Percentiles rank a stretch among this genome's conserved stretches.
Evolutionary conservation across 768 basidiomycete species (phyloP).

Genomic region (Lepiota subincarnata): DNA sequence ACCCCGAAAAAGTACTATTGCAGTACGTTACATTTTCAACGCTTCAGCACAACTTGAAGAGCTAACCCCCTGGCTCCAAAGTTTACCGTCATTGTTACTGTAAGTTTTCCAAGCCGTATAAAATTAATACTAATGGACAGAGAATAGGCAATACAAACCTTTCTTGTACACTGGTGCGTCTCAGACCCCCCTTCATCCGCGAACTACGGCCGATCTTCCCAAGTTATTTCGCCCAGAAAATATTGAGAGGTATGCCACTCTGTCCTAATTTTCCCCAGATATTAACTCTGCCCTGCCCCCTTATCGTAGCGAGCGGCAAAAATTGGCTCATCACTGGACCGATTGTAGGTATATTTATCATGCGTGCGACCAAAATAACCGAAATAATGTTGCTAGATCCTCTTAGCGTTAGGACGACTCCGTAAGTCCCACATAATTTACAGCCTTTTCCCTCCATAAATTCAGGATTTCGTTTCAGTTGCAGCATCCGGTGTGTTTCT

Average conservation of each 20-base stretch:
- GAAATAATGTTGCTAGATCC: background rate
- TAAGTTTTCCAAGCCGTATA: constrained; percentile 13
- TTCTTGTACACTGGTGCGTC: constrained; percentile 48
- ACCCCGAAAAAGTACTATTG: constrained; percentile 28
- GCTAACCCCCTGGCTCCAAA: constrained; percentile 14
- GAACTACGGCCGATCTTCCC: background rate
- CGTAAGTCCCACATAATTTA: no score
- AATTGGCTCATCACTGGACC: constrained; percentile 29
- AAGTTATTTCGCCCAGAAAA: constrained; percentile 19
- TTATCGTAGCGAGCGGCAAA: constrained; percentile 29
- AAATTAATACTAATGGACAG: background rate
- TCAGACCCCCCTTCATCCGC: background rate
- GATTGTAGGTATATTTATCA: constrained; percentile 6
- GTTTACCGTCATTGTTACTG: constrained; percentile 33
- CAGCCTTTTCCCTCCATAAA: background rate
- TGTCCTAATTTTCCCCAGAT: constrained; percentile 1
- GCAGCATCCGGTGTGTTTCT: constrained; percentile 11
- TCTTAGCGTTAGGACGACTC: constrained; percentile 3
- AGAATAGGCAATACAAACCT: constrained; percentile 39
- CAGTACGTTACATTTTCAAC: constrained; percentile 24
- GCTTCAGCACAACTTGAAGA: background rate
- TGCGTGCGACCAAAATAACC: background rate
- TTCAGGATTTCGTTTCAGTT: background rate
- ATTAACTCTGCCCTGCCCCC: constrained; percentile 18
- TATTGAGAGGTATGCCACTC: constrained; percentile 10